phyloP scores from a whole-genome alignment of 345 rosid genomes.

The Firmiana major region DNA sequence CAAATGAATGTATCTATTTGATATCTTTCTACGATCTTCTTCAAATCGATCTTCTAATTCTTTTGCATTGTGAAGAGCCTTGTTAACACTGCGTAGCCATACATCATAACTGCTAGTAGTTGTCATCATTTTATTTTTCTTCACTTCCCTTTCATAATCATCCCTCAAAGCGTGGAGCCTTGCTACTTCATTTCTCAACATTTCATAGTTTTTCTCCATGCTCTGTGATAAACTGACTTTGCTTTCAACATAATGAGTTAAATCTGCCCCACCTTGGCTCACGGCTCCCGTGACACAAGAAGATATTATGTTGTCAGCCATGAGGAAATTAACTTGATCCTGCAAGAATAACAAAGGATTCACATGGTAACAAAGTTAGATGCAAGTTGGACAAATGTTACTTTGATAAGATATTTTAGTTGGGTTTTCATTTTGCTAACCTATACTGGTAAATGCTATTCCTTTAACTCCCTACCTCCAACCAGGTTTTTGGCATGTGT shows the following conservation, averaged over 20 bases:
- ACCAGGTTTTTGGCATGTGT: no score
- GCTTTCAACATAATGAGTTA: not conserved
- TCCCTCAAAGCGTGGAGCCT: conserved; percentile 2
- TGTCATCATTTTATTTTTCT: not conserved
- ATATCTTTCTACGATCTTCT: not conserved
- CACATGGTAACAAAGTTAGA: not conserved
- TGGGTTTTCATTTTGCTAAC: no score
- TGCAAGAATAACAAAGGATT: not conserved
- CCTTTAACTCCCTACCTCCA: no score
- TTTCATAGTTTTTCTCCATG: not conserved
- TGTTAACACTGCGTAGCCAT: not conserved
- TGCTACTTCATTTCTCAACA: not conserved
- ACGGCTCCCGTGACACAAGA: not conserved
- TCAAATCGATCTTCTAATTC: not conserved
- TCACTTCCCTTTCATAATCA: not conserved
- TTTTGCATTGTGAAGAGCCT: not conserved
- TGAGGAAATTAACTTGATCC: not conserved
- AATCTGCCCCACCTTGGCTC: not conserved
- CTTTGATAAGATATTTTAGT: not conserved
- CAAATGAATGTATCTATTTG: not conserved
- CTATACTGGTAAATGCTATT: not conserved
- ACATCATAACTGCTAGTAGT: not conserved
- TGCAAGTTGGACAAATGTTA: not conserved
- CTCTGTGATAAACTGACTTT: not conserved
- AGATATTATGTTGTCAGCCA: not conserved